phyloP scores from a whole-genome alignment of 2,329 filamentous ascomycete genomes.

The Botryotinia calthae region DNA sequence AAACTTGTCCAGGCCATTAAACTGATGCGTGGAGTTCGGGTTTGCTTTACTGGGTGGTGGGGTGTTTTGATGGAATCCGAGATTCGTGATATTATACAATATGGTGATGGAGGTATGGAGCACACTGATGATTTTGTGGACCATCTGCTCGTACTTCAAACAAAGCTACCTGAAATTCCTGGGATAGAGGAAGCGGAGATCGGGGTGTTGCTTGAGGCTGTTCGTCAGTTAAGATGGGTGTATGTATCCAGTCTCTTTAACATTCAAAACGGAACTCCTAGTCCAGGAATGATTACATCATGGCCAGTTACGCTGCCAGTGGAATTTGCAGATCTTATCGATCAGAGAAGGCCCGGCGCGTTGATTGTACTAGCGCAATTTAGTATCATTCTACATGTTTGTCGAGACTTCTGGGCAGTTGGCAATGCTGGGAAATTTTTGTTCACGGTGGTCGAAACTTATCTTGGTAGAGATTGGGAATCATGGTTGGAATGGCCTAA shows the following conservation, averaged over 20 bases:
- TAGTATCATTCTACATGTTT: slow-evolving; percentile 38
- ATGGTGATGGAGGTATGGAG: slow-evolving; percentile 13
- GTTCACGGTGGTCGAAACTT: slow-evolving; percentile 28
- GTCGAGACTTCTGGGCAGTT: slow-evolving; percentile 32
- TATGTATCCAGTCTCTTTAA: slow-evolving; percentile 23
- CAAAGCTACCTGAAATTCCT: not conserved
- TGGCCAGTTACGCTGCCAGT: slow-evolving; percentile 41
- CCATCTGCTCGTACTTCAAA: not conserved
- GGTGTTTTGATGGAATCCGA: slow-evolving; percentile 31
- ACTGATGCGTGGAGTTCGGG: slow-evolving; percentile 35
- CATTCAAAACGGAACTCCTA: not conserved
- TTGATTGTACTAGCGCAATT: slow-evolving; percentile 42
- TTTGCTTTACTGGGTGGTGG: slow-evolving; percentile 31
- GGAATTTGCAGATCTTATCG: slow-evolving; percentile 38
- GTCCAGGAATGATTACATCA: slow-evolving; percentile 32
- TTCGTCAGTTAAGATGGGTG: slow-evolving; percentile 24
- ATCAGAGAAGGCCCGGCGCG: slow-evolving; percentile 38
- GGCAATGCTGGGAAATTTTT: slow-evolving; percentile 31
- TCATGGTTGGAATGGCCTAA: slow-evolving; percentile 23
- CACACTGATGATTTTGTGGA: slow-evolving; percentile 20
- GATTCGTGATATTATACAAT: slow-evolving; percentile 28
- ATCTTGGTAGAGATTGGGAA: slow-evolving; percentile 28
- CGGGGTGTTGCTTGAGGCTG: slow-evolving; percentile 19
- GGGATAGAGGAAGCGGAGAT: not conserved
- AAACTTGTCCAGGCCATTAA: slow-evolving; percentile 34